Evolutionary conservation across 2,329 filamentous ascomycete species (phyloP), one percentile per base, ranked within the genome.

Genomic region (Cytospora paraplurivora): DNA sequence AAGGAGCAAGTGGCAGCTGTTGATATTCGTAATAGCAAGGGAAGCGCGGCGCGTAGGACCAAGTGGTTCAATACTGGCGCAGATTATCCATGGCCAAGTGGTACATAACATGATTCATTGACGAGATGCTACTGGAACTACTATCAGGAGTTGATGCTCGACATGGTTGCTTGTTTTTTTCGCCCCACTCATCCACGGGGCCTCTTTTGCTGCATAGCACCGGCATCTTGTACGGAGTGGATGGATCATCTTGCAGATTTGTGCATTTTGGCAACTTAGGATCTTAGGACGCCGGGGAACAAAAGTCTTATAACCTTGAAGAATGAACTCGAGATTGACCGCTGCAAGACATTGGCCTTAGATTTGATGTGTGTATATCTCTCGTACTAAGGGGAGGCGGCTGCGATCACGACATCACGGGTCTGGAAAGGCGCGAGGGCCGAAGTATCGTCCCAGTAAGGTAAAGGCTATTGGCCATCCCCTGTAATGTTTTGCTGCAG

Each of bases 51-150:
- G 38, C 54, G 38, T 63, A 44, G 60, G 50, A 60, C 60, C 63
- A 65, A 65, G 63, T 65, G 63, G 63, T 60, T 53, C 51, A 60
- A 63, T 56, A 38, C 47, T 56, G 47, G 51, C 56, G 53, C 61
- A 50, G 56, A 58, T 55, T 52, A 35, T 51, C 33, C 17, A 44
- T 38, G 50, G 56, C 59, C 63, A 63, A 65, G 63, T 63, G 63
- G 60, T 60, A 63, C 59, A 53, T 56, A 65, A 44, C 59, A 61
- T 49, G 59, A 49, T 37, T 50, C 51, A 33, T 61, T 50, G 50
- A 54, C 35, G 37, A 34, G 21, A 38, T 55, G 51, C 21, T 33
- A 61, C 56, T 38, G 33, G 27, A 37, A 33, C 33, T 55, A 33
- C 12, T 11, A 3, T 1, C 6, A 47, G 52, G 27, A 44, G 33